Base-by-base conservation (phyloP, 2,329 filamentous ascomycete genomes). In the Alternaria sp. region DNA sequence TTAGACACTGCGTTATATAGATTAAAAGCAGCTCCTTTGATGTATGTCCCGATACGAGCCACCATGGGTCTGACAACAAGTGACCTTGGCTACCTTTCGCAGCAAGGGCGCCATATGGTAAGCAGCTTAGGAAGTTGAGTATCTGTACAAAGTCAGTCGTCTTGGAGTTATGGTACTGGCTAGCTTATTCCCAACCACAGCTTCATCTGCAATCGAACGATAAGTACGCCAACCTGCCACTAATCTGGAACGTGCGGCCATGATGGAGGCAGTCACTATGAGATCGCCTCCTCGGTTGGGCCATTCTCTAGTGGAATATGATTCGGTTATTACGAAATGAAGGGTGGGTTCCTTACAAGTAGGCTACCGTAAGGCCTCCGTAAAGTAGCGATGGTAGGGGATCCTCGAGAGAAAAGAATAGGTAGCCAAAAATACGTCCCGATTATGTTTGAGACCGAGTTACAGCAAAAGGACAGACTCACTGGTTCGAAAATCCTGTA, bases 11-110 rank as follows among this genome's bases (percentile, higher is more conserved):
- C n/a, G 46, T 23, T 17, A 57, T 53, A 39, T 59, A 65, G 6
- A 54, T 50, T 8, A 56, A 46, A 24, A 54, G 56, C 21, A 53
- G 54, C 34, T 54, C 36, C 17, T 44, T 29, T 5, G 45, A 44
- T 39, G 24, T 51, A 7, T 17, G 41, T 1, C 42, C 51, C n/a
- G 45, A 14, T 11, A 50, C 23, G n/a, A 51, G 53, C 53, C 54
- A 65, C 45, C 51, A 62, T 11, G 62, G 54, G 48, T 65, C 62
- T n/a, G 51, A 33, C 23, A 57, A 48, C 8, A 65, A 49, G n/a
- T 59, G 56, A 14, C 62, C 62, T 26, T 52, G 37, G 9, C 62
- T 59, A n/a, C 36, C 46, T 26, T 57, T 36, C 23, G 41, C 53
- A 10, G 45, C 37, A 3, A 52, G 26, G 13, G 60, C 23, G 28